A percentile compares a stretch with the other conserved stretches of the same genome.
These are phyloP conservation scores for Solanum chiquidenum DNA, from an alignment of 257 asterid genomes.

Conservation along the genomic window DNA sequence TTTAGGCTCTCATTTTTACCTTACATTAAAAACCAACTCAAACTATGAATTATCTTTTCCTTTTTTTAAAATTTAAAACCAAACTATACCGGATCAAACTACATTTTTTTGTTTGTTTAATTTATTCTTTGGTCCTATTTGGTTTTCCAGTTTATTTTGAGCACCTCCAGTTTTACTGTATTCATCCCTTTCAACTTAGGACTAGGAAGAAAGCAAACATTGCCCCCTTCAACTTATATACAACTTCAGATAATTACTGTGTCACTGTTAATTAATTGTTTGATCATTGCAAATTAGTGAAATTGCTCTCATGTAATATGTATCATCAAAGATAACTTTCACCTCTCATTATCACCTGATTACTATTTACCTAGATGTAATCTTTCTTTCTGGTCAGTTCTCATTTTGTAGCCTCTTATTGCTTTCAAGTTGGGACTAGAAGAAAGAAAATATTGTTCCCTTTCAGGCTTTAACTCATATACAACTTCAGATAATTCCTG, in stretches of 20 bases:
- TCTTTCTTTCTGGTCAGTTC: not conserved
- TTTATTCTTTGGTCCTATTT: not conserved
- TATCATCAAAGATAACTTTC: not conserved
- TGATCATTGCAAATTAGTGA: not conserved
- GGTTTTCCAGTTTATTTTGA: not conserved
- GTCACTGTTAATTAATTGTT: not conserved
- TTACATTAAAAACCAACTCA: not conserved
- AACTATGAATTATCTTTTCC: not conserved
- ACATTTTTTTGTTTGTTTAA: not conserved
- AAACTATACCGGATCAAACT: not conserved
- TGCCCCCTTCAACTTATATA: not conserved
- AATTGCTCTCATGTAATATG: not conserved
- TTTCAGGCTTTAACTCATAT: not conserved
- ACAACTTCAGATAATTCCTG: not conserved
- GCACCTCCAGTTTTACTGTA: not conserved
- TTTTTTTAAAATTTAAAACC: not conserved
- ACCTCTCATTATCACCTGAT: not conserved
- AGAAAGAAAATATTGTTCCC: not conserved
- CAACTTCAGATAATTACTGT: not conserved
- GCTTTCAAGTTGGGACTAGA: not conserved
- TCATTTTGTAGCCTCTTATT: not conserved
- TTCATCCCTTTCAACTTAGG: not conserved
- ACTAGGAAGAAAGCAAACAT: not conserved
- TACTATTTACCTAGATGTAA: not conserved
- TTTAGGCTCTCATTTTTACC: not conserved